Conservation (phyloP, 768 basidiomycete genomes). For the Pleurotus ostreatus region DNA sequence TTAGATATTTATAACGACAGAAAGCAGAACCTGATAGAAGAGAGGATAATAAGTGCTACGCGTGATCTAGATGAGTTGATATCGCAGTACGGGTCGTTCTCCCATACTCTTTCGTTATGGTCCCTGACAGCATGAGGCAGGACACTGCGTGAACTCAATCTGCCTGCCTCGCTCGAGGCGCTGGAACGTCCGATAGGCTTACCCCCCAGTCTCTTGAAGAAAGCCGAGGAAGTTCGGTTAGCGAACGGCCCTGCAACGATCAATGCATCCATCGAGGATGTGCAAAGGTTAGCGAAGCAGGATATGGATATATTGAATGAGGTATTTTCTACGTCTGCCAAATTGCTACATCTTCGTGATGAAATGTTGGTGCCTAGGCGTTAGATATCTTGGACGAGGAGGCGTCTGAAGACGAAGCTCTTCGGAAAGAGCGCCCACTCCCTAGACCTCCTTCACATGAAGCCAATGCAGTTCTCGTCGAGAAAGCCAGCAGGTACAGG, state of each 20-base stretch:
- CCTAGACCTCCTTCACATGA: constrained; percentile 68
- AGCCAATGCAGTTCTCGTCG: constrained; percentile 70
- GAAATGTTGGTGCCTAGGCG: constrained; percentile 42
- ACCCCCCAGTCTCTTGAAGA: constrained; percentile 81
- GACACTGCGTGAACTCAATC: constrained; percentile 62
- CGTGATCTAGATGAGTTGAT: constrained; percentile 59
- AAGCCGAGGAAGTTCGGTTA: constrained; percentile 78
- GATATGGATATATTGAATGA: constrained; percentile 69
- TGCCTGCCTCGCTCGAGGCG: constrained; percentile 85
- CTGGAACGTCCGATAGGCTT: constrained; percentile 83
- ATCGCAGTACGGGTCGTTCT: constrained; percentile 46
- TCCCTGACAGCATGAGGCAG: constrained; percentile 30
- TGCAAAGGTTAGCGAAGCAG: constrained; percentile 59
- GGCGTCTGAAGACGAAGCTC: constrained; percentile 77
- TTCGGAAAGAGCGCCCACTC: constrained; percentile 45
- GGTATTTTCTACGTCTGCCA: constrained; percentile 34
- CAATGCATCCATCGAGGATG: constrained; percentile 67
- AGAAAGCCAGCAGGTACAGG: constrained; percentile 69
- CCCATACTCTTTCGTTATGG: background rate
- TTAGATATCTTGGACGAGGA: constrained; percentile 90
- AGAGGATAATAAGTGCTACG: constrained; percentile 57
- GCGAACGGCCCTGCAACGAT: constrained; percentile 76
- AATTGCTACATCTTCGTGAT: background rate
- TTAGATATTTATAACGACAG: constrained; percentile 85
- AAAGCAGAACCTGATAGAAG: constrained; percentile 65